Evolutionary conservation across 176 grass and related monocot species (phyloP).

Genomic region (Phoenix roebelenii): DNA sequence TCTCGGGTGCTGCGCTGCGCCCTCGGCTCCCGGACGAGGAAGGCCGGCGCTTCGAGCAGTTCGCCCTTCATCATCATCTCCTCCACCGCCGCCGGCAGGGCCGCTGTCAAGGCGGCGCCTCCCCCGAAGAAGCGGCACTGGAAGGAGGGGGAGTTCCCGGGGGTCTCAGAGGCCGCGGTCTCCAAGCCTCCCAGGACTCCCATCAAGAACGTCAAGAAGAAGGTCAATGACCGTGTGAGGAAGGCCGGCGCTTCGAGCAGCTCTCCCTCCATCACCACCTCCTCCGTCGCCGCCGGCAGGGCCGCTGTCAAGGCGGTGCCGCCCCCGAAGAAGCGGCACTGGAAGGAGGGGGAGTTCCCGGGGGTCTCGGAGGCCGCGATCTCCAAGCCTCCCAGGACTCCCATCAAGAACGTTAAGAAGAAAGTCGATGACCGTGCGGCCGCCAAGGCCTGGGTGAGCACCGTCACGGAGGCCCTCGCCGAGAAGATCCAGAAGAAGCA

Average conservation of each 20-base stretch:
- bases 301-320: neutral
- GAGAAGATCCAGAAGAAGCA: constrained; percentile 55
- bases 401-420: constrained; percentile 78
- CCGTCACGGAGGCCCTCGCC: constrained; percentile 66
- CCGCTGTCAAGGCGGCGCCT: neutral
- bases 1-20: too few relatives aligned
- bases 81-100: too few relatives aligned
- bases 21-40: too few relatives aligned
- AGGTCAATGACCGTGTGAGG: constrained; percentile 31
- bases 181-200: constrained; percentile 1
- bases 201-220: constrained; percentile 77
- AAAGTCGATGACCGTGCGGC: constrained; percentile 39
- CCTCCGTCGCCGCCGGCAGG: too few relatives aligned
- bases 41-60: too few relatives aligned
- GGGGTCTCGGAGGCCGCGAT: neutral
- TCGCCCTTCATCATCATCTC: too few relatives aligned
- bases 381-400: neutral
- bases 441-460: constrained; percentile 71
- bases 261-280: too few relatives aligned
- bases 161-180: neutral
- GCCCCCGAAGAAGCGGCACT: constrained; percentile 33
- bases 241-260: too few relatives aligned
- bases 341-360: constrained; percentile 55
- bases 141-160: constrained; percentile 54
- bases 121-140: constrained; percentile 39